Conservation (phyloP, 257 asterid species). For the Eustoma russellianum region DNA sequence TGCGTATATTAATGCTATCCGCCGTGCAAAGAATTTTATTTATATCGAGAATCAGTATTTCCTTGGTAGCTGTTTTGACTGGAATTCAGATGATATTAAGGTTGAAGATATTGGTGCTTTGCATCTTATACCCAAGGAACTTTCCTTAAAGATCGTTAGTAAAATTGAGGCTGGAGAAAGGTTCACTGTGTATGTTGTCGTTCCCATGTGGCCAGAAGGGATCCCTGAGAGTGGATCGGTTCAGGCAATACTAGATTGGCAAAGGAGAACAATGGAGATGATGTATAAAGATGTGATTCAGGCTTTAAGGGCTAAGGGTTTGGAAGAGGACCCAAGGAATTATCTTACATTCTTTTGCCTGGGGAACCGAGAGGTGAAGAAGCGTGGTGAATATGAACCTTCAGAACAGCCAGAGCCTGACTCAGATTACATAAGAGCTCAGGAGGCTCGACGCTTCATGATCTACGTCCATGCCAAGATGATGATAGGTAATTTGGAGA, state of each 20-base stretch:
- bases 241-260: constrained; percentile 88
- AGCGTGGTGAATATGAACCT: constrained; percentile 67
- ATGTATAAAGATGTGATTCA: constrained; percentile 62
- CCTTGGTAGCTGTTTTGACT: constrained; percentile 63
- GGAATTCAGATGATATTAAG: constrained; percentile 49
- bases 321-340: constrained; percentile 64
- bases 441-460: constrained; percentile 83
- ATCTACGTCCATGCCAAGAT: constrained; percentile 87
- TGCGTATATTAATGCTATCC: constrained; percentile 75
- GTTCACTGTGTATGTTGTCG: constrained; percentile 54
- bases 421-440: constrained; percentile 58
- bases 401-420: constrained; percentile 62
- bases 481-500: constrained; percentile 58
- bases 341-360: constrained; percentile 77
- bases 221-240: constrained; percentile 83
- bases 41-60: constrained; percentile 82
- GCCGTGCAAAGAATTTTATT: constrained; percentile 71
- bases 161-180: constrained; percentile 83
- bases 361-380: constrained; percentile 72
- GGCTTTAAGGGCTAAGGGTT: constrained; percentile 55
- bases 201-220: constrained; percentile 97
- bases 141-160: constrained; percentile 63
- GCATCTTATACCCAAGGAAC: constrained; percentile 73
- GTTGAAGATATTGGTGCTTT: constrained; percentile 68
- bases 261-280: constrained; percentile 72